Percentiles rank a stretch among this genome's conserved stretches.
Conservation (phyloP, 2,329 filamentous ascomycete species). For the Bipolaris oryzae region DNA sequence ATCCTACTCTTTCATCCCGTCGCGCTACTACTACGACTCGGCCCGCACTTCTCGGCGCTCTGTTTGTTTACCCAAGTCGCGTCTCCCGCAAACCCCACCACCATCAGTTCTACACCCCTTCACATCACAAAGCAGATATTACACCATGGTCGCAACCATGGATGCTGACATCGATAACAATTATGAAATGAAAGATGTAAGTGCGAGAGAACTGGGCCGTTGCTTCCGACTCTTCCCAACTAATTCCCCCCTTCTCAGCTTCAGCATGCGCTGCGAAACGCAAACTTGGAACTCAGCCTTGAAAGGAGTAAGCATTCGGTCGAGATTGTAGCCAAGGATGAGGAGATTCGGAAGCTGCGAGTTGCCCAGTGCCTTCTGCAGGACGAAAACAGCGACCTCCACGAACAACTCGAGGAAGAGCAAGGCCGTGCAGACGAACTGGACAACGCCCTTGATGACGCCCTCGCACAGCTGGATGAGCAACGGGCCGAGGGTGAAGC, state of each 20-base stretch:
- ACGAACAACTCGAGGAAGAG: slow-evolving; percentile 65
- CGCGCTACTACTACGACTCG: background rate
- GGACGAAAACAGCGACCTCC: slow-evolving; percentile 73
- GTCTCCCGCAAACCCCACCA: slow-evolving; percentile 32
- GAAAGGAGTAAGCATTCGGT: slow-evolving; percentile 68
- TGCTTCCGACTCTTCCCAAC: slow-evolving; percentile 10
- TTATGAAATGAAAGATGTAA: slow-evolving; percentile 46
- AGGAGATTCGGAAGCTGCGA: slow-evolving; percentile 72
- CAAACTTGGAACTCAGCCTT: slow-evolving; percentile 71
- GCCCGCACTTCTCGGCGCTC: slow-evolving; percentile 6
- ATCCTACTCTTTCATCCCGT: background rate
- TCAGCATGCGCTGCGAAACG: slow-evolving; percentile 59
- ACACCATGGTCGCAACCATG: slow-evolving; percentile 34
- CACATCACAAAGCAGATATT: slow-evolving; percentile 31
- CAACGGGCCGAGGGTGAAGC: slow-evolving; percentile 53
- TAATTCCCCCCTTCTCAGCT: slow-evolving; percentile 40
- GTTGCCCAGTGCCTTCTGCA: slow-evolving; percentile 69
- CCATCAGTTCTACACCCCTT: slow-evolving; percentile 13
- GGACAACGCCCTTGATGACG: slow-evolving; percentile 57
- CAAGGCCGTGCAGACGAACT: slow-evolving; percentile 65
- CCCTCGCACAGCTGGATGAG: slow-evolving; percentile 55
- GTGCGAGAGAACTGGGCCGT: slow-evolving; percentile 18
- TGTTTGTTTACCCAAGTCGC: slow-evolving; percentile 46
- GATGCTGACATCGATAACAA: slow-evolving; percentile 35
- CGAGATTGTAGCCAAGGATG: slow-evolving; percentile 73